phyloP scores from a whole-genome alignment of 805 yeast species.

The Dipodascopsis uninucleata region DNA sequence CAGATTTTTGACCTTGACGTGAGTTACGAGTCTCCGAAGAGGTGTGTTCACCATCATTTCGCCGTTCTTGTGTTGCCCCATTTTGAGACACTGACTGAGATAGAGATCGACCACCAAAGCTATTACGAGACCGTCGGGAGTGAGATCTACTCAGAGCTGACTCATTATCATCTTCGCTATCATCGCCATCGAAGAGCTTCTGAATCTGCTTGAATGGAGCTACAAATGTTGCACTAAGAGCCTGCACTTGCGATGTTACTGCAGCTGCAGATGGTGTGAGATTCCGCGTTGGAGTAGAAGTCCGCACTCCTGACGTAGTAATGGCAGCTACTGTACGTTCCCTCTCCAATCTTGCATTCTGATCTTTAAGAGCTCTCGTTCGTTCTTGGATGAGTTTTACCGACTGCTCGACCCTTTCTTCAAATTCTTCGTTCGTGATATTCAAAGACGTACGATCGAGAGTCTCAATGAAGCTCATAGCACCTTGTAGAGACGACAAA shows the following conservation, averaged over 20 bases:
- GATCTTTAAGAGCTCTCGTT: no score
- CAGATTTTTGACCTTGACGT: conserved; percentile 40
- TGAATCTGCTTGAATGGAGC: conserved; percentile 46
- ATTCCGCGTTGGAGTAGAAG: conserved; percentile 11
- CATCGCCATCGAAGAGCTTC: conserved; percentile 37
- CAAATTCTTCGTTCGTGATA: conserved; percentile 56
- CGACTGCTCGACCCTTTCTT: conserved; percentile 42
- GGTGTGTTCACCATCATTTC: conserved; percentile 28
- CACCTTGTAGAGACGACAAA: conserved; percentile 84
- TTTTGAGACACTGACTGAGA: background rate
- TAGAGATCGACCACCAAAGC: no score
- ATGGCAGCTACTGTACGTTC: background rate
- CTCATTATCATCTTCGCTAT: conserved; percentile 20
- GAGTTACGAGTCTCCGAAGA: conserved; percentile 41
- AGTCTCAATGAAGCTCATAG: conserved; percentile 70
- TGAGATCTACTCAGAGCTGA: no score
- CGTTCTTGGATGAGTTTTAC: conserved; percentile 45
- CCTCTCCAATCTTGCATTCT: background rate
- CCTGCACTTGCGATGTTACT: conserved; percentile 27
- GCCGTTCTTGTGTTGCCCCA: background rate
- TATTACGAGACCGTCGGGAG: no score
- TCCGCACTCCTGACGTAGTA: conserved; percentile 16
- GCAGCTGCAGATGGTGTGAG: conserved; percentile 17
- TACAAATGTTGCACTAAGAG: conserved; percentile 39
- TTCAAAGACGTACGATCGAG: conserved; percentile 57